Percentiles rank a stretch among this genome's conserved stretches.
Evolutionary conservation across 2,329 filamentous ascomycete genomes (phyloP).

Genomic region (Zymoseptoria brevis): DNA sequence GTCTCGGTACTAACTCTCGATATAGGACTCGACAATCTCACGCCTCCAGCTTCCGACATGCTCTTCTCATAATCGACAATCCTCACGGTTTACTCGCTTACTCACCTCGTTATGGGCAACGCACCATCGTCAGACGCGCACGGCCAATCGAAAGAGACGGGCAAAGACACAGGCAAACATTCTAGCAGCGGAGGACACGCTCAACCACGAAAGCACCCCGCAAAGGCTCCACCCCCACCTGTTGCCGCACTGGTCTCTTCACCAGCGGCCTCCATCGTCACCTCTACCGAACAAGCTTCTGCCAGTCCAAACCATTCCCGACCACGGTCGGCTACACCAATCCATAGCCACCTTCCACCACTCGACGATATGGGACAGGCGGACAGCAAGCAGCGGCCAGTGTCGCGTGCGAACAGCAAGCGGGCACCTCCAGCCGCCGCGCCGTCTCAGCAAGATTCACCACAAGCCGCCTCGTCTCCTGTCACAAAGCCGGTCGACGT

Average conservation of each 20-base stretch:
- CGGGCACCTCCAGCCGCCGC: slow-evolving; percentile 4
- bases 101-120: background rate
- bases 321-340: slow-evolving; percentile 22
- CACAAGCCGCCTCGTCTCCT: slow-evolving; percentile 7
- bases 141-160: background rate
- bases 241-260: slow-evolving; percentile 1
- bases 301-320: slow-evolving; percentile 18
- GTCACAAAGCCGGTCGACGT: slow-evolving; percentile 35
- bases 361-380: slow-evolving; percentile 19
- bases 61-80: background rate
- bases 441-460: background rate
- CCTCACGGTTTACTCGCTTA: background rate
- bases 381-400: slow-evolving; percentile 17
- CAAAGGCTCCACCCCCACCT: background rate
- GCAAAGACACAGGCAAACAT: background rate
- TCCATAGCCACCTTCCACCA: slow-evolving; percentile 5
- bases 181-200: background rate
- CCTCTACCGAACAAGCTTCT: slow-evolving; percentile 15
- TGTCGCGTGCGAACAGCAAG: slow-evolving; percentile 19
- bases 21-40: background rate
- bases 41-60: background rate
- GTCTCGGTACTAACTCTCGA: background rate
- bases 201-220: background rate
- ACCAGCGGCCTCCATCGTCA: slow-evolving; percentile 12
- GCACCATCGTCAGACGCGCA: background rate